Conservation (phyloP, 768 basidiomycete species). For the Punctularia strigosozonata region DNA sequence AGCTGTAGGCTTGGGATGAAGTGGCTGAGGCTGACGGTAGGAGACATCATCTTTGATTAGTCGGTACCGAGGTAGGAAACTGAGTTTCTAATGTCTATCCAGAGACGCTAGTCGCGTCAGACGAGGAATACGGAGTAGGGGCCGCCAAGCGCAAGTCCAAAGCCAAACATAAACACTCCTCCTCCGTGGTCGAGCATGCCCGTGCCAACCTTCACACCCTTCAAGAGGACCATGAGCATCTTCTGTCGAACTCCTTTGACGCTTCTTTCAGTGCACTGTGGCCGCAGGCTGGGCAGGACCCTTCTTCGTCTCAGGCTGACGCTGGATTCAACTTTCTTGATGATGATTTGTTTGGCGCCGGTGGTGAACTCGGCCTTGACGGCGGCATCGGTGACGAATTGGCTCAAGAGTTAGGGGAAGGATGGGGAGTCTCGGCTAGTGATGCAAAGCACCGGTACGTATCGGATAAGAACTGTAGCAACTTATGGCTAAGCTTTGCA, state of each 20-base stretch:
- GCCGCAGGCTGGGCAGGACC: conserved; percentile 19
- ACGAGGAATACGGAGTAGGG: conserved; percentile 34
- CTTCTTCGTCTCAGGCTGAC: conserved; percentile 46
- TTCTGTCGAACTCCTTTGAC: conserved; percentile 58
- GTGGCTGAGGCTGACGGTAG: too few relatives aligned
- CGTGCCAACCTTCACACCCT: conserved; percentile 52
- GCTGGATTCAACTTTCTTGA: conserved; percentile 34
- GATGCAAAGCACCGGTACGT: too few relatives aligned
- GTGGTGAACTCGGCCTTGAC: conserved; percentile 46
- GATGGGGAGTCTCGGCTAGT: conserved; percentile 37
- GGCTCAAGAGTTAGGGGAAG: conserved; percentile 62
- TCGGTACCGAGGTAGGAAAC: too few relatives aligned
- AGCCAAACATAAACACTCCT: conserved; percentile 14
- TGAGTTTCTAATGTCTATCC: too few relatives aligned
- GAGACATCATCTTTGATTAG: too few relatives aligned
- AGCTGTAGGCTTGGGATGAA: too few relatives aligned
- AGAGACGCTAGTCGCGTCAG: conserved; percentile 42
- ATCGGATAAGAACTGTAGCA: too few relatives aligned
- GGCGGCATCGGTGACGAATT: conserved; percentile 62
- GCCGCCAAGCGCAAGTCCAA: conserved; percentile 18
- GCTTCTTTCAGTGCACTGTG: conserved; percentile 37
- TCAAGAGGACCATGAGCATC: conserved; percentile 56
- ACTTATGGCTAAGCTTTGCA: too few relatives aligned
- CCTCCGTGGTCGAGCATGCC: conserved; percentile 27
- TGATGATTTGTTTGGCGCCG: conserved; percentile 38